Base-by-base conservation (phyloP, 176 grass and related monocot genomes). In the Carex littledalei region DNA sequence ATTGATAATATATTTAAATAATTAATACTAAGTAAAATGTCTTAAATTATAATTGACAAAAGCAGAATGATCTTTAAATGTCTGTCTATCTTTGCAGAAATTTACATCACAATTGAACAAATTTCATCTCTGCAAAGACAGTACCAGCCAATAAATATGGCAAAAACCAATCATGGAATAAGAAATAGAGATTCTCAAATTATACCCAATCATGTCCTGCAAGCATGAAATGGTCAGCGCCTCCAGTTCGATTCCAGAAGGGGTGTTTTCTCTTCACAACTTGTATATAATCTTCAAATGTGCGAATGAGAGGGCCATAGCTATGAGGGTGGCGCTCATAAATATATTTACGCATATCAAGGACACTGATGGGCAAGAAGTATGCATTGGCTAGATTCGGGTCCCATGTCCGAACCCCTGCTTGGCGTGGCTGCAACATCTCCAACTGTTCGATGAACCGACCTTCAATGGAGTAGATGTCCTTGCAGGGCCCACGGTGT, bases 141-240 rank as follows among this genome's bases (percentile, higher is more conserved):
- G 66, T 35, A 6, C 1, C 5, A 76, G 12, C 53, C 11, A 52
- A 22, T 26, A 10, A 24, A 9, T 22, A 50, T 75, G 47, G 11
- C 13, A 14, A 14, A 39, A 32, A 2, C 35, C 20, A 84, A 84
- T 52, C 8, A n/a, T 22, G 45, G 45, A 49, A 59, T n/a, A 18
- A 70, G 39, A 54, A 65, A 53, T 31, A 77, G 54, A 39, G 37
- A n/a, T 14, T 20, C 50, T 39, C 0, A 16, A 34, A 77, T 17
- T 53, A 3, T 85, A 93, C 91, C 91, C 91, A 97, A 11, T 97
- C 94, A 31, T 97, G 94, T 89, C 88, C 91, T 79, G 94, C 74
- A 72, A 97, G 90, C 94, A 97, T 97, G 82, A 97, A 97, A 82
- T 97, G 94, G 68, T 97, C 91, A 52, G 94, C 84, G 10, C 91